Base-by-base conservation (phyloP, 345 rosid genomes). In the Brassica incana region DNA sequence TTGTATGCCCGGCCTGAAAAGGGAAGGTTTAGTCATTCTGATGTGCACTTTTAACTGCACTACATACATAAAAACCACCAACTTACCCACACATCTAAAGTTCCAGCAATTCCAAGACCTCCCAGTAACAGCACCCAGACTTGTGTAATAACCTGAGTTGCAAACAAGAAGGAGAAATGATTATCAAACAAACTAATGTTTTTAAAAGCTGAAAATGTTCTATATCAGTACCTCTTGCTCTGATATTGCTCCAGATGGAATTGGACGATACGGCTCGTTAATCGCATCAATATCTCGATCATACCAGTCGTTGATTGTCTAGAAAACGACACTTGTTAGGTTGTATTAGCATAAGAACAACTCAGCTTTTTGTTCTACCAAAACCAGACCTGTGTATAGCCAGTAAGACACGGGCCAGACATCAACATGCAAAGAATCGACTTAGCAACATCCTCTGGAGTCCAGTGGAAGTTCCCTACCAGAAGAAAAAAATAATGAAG, bases 401-500 rank as follows among this genome's bases (percentile, higher is more conserved):
- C 98, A 16, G 99, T 91, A 69, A 95, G 97, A 85, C 88, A 89
- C 5, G 99, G 99, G 40, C 99, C 99, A 65, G 98, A 90, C 99
- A 95, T 93, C 1, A 90, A 66, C 97, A 95, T 95, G 88, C 99
- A 95, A 69, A 87, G 85, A 86, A 91, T 73, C 70, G 99, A 89
- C 86, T 93, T 93, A 45, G 96, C 91, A 80, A 95, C 95, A 65
- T 93, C 96, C 83, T 95, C 98, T 68, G 88, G 77, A 62, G 85
- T 91, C 98, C 99, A 95, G 29, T 93, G 96, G 76, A 95, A 95
- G 83, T 95, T 95, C 73, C 99, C 99, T 95, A 80, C 60, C 71
- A 77, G 29, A 81, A 80, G 29, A 81, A 66, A 50, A 18, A 35
- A 65, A 27, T 72, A 36, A 11, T 48, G 27, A 80, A 36, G 67